These are phyloP conservation scores for Phellopilus nigrolimitatus DNA, from an alignment of 1,284 basidiomycete genomes.

Conservation along the genomic window DNA sequence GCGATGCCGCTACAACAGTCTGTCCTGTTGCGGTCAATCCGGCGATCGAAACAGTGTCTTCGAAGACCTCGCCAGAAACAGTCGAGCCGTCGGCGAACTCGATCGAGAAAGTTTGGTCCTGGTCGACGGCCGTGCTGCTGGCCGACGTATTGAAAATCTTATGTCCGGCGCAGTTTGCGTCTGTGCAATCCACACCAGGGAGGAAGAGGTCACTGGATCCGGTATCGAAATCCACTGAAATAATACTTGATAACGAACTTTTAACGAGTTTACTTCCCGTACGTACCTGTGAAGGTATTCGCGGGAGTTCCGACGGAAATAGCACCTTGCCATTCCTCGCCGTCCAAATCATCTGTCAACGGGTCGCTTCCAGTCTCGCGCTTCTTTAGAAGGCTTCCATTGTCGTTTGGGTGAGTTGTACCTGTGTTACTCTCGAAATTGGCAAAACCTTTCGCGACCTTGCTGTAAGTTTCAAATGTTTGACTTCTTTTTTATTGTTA, in stretches of 20 bases:
- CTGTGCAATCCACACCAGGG: slow-evolving; percentile 21
- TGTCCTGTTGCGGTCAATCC: slow-evolving; percentile 23
- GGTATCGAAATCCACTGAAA: slow-evolving; percentile 21
- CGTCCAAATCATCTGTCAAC: slow-evolving; percentile 18
- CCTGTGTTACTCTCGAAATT: slow-evolving; percentile 18
- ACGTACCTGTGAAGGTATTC: slow-evolving; percentile 17
- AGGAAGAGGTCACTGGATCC: slow-evolving; percentile 24
- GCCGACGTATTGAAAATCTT: slow-evolving; percentile 21
- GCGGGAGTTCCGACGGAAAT: slow-evolving; percentile 19
- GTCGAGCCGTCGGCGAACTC: slow-evolving; percentile 23
- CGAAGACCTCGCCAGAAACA: slow-evolving; percentile 22
- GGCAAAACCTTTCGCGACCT: slow-evolving; percentile 16
- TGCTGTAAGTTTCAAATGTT: slow-evolving; percentile 8
- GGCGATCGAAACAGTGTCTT: slow-evolving; percentile 26
- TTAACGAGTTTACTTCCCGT: not conserved
- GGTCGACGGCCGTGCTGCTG: slow-evolving; percentile 19
- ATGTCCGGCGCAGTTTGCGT: slow-evolving; percentile 23
- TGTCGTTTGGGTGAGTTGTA: slow-evolving; percentile 12
- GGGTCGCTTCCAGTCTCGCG: slow-evolving; percentile 16
- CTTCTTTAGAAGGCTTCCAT: slow-evolving; percentile 12
- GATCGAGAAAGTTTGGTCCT: slow-evolving; percentile 18
- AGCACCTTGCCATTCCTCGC: slow-evolving; percentile 18
- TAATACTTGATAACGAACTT: not conserved
- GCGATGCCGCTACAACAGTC: slow-evolving; percentile 37
- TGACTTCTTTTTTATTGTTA: too few species aligned